These are phyloP conservation scores for Aaosphaeria arxii DNA, from an alignment of 2,329 filamentous ascomycete genomes.

Conservation along the genomic window DNA sequence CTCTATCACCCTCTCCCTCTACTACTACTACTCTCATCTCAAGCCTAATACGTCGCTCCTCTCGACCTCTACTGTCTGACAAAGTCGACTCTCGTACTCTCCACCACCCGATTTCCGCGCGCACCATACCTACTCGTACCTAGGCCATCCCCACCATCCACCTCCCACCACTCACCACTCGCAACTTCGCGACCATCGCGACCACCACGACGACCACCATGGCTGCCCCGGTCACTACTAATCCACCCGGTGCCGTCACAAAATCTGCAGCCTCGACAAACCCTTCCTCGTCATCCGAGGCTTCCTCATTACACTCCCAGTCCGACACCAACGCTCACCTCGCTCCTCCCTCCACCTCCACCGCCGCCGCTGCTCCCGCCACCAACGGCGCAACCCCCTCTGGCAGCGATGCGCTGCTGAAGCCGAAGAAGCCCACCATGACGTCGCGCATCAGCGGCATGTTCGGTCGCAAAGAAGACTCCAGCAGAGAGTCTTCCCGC, in stretches of 20 bases:
- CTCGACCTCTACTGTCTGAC: background rate
- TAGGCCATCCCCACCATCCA: too few species aligned
- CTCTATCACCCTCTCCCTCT: background rate
- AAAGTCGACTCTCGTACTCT: background rate
- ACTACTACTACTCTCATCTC: slow-evolving; percentile 1
- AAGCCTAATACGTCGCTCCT: slow-evolving; percentile 8
- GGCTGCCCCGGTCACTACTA: slow-evolving; percentile 29
- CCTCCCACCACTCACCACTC: slow-evolving; percentile 3
- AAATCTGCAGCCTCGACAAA: slow-evolving; percentile 30
- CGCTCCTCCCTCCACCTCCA: slow-evolving; percentile 18
- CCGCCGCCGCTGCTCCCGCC: slow-evolving; percentile 23
- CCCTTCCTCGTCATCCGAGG: slow-evolving; percentile 31
- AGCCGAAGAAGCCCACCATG: slow-evolving; percentile 41
- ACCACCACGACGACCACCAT: slow-evolving; percentile 16
- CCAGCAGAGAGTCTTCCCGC: slow-evolving; percentile 23
- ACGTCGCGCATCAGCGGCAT: slow-evolving; percentile 42
- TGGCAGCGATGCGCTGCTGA: slow-evolving; percentile 31
- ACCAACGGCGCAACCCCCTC: slow-evolving; percentile 23
- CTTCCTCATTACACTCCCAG: slow-evolving; percentile 37
- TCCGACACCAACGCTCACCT: slow-evolving; percentile 30
- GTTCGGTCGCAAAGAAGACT: slow-evolving; percentile 26
- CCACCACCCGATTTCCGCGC: too few species aligned
- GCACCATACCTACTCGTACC: too few species aligned
- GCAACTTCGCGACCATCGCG: slow-evolving; percentile 2
- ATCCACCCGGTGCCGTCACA: slow-evolving; percentile 20